A percentile compares a stretch with the other conserved stretches of the same genome.
phyloP scores from a whole-genome alignment of 306 rosid genomes.

The Rosa chinensis region DNA sequence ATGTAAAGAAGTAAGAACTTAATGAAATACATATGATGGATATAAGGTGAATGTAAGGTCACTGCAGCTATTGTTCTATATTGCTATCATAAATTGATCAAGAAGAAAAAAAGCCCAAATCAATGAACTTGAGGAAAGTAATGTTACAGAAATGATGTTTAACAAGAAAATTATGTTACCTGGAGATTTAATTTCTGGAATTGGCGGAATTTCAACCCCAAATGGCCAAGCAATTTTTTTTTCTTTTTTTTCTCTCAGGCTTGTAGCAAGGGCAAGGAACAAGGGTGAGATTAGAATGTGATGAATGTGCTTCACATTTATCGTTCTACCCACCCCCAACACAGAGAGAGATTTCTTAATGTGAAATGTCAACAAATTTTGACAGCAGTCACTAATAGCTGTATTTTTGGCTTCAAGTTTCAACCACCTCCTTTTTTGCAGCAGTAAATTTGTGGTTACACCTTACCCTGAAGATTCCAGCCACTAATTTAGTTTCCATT shows the following conservation, averaged over 20 bases:
- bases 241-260: not conserved
- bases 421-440: conserved; percentile 11
- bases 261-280: conserved; percentile 18
- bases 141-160: not conserved
- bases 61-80: not conserved
- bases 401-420: conserved; percentile 9
- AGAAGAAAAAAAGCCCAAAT: not conserved
- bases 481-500: conserved; percentile 20
- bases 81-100: not conserved
- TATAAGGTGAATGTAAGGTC: not conserved
- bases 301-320: not conserved
- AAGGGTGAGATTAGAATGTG: conserved; percentile 24
- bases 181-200: conserved; percentile 7
- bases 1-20: not conserved
- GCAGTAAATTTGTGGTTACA: conserved; percentile 30
- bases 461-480: conserved; percentile 8
- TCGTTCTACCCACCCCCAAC: not conserved
- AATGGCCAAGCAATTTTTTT: not conserved
- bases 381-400: conserved; percentile 12
- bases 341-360: not conserved
- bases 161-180: not conserved
- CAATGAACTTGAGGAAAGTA: not conserved
- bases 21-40: not conserved
- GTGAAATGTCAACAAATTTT: conserved; percentile 10
- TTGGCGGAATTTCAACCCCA: not conserved